These are phyloP conservation scores for Pistacia integerrima DNA, from an alignment of 345 rosid species.

Conservation along the genomic window DNA sequence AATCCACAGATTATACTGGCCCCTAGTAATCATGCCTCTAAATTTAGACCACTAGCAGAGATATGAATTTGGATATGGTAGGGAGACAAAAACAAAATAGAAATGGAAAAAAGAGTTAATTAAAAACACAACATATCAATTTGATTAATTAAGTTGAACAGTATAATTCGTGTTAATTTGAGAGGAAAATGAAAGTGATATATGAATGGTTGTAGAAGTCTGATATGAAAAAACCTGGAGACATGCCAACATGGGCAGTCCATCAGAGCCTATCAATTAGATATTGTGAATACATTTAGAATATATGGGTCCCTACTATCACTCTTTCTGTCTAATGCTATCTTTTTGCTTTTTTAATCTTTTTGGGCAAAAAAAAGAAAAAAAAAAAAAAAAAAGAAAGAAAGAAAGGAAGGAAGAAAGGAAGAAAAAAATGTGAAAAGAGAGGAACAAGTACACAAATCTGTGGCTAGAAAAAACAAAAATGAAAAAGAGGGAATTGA, in stretches of 20 bases:
- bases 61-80: background rate
- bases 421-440: background rate
- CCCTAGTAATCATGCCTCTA: background rate
- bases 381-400: background rate
- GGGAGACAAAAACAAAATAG: background rate
- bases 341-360: slow-evolving; percentile 12
- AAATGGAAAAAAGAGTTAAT: background rate
- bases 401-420: background rate
- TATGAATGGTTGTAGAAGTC: background rate
- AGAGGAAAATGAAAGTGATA: background rate
- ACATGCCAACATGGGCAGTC: slow-evolving; percentile 25
- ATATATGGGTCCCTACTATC: slow-evolving; percentile 26
- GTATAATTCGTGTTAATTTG: background rate
- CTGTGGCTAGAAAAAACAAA: slow-evolving; percentile 10
- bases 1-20: background rate
- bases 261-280: slow-evolving; percentile 4
- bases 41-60: slow-evolving; percentile 1
- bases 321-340: slow-evolving; percentile 20
- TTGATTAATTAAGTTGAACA: background rate
- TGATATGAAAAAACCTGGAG: background rate
- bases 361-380: background rate
- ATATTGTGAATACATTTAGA: slow-evolving; percentile 10
- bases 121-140: too few relatives aligned
- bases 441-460: background rate
- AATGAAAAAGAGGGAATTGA: background rate